These are phyloP conservation scores for Raphanus hybrid DNA, from an alignment of 441 rosid genomes.

Conservation along the genomic window DNA sequence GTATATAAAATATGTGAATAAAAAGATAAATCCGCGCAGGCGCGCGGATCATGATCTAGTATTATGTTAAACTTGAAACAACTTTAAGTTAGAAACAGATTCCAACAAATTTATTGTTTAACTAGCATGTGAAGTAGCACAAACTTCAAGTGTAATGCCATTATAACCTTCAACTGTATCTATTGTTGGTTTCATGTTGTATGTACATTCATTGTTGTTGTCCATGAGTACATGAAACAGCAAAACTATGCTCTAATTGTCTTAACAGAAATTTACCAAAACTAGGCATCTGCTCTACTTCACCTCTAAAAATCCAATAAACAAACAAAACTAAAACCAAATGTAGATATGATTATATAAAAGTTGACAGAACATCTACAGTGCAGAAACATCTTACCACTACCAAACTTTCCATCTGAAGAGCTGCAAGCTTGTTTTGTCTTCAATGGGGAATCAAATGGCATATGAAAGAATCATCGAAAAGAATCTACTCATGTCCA, in stretches of 20 bases:
- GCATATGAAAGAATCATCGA: constrained; percentile 20
- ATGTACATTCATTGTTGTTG: constrained; percentile 23
- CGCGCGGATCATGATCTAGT: too few species aligned
- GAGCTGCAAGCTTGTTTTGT: constrained; percentile 22
- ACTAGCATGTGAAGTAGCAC: constrained; percentile 33
- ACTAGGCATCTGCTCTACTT: constrained; percentile 36
- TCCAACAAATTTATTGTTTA: constrained; percentile 24
- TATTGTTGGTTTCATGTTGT: background rate
- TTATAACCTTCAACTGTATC: background rate
- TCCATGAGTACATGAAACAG: constrained; percentile 32
- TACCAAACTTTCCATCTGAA: constrained; percentile 14
- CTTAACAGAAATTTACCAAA: constrained; percentile 28
- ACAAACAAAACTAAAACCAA: constrained; percentile 32
- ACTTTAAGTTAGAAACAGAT: constrained; percentile 5
- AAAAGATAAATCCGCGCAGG: too few species aligned
- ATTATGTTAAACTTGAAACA: constrained; percentile 14
- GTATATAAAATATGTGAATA: too few species aligned
- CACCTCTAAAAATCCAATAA: constrained; percentile 28
- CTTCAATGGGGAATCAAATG: constrained; percentile 12
- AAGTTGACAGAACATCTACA: constrained; percentile 11
- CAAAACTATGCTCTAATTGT: constrained; percentile 27
- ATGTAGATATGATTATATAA: background rate
- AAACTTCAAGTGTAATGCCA: background rate
- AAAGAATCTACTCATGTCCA: constrained; percentile 39
- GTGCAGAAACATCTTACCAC: constrained; percentile 23